These are phyloP conservation scores for Lanmaoa pseudosensibilis DNA, from an alignment of 768 basidiomycete genomes.

Conservation along the genomic window DNA sequence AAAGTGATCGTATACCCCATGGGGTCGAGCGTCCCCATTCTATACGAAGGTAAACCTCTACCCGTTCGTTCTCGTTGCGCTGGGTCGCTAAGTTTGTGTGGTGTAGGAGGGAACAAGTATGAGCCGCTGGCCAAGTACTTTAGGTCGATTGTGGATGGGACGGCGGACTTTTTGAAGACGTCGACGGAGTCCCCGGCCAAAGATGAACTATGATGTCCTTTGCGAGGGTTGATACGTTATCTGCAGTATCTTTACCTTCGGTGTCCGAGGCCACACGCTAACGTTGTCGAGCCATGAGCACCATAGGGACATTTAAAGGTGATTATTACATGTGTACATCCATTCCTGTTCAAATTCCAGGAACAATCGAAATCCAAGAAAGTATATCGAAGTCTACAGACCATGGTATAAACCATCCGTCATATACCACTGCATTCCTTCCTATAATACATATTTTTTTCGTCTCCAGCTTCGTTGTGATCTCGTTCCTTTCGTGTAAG, in stretches of 20 bases:
- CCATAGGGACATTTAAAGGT: background rate
- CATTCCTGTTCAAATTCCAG: background rate
- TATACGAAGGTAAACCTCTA: constrained; percentile 61
- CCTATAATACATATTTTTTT: background rate
- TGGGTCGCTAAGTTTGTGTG: background rate
- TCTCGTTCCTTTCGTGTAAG: background rate
- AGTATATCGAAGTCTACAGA: background rate
- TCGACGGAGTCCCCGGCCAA: constrained; percentile 39
- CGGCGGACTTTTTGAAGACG: constrained; percentile 49
- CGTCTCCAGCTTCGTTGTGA: background rate
- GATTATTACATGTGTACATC: background rate
- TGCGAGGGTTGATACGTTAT: constrained; percentile 5
- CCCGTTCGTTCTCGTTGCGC: background rate
- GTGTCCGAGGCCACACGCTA: background rate
- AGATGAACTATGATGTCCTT: constrained; percentile 30
- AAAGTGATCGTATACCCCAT: constrained; percentile 73
- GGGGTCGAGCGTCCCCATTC: constrained; percentile 53
- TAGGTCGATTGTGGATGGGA: constrained; percentile 67
- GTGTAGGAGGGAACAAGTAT: constrained; percentile 65
- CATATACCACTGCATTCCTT: background rate
- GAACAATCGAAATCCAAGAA: background rate
- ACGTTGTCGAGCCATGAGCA: background rate
- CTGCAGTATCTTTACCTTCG: background rate
- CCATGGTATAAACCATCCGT: background rate
- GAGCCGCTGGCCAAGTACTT: constrained; percentile 75